Percentiles rank a stretch among this genome's conserved stretches.
phyloP scores from a whole-genome alignment of 352 stramenopile genomes.

The Peronospora farinosa region DNA sequence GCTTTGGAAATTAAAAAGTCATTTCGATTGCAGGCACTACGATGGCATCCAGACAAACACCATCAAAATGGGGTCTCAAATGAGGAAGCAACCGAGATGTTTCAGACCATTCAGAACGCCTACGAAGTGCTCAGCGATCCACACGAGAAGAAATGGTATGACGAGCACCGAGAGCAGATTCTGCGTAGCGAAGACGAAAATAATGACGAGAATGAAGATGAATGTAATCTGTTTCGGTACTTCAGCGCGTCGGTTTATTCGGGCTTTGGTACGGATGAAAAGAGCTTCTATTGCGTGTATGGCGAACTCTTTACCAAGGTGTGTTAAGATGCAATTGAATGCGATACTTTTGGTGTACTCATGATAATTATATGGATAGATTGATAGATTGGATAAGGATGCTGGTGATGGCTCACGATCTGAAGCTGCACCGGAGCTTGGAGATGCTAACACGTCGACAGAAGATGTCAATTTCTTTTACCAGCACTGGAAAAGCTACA shows the following conservation, averaged over 20 bases:
- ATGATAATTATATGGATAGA: constrained; percentile 28
- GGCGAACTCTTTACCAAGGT: constrained; percentile 63
- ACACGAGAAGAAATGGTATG: constrained; percentile 86
- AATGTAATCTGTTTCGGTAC: constrained; percentile 72
- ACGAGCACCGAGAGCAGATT: constrained; percentile 84
- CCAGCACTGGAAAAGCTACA: constrained; percentile 73
- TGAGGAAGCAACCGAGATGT: constrained; percentile 71
- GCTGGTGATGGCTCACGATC: constrained; percentile 10
- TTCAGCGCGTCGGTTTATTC: constrained; percentile 73
- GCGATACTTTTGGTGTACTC: background rate
- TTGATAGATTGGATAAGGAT: constrained; percentile 58
- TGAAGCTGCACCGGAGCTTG: constrained; percentile 41
- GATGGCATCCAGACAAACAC: constrained; percentile 86
- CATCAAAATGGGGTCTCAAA: constrained; percentile 59
- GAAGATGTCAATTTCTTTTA: constrained; percentile 70
- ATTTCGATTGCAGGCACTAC: constrained; percentile 66
- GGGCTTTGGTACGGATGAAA: constrained; percentile 65
- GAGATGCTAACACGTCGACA: constrained; percentile 33
- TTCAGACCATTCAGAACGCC: constrained; percentile 82
- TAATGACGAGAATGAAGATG: constrained; percentile 34
- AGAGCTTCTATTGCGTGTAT: constrained; percentile 79
- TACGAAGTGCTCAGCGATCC: constrained; percentile 84
- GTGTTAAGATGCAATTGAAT: constrained; percentile 4
- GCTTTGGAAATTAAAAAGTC: constrained; percentile 67
- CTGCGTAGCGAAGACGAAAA: constrained; percentile 54